Evolutionary conservation across 148 eudicot genomes (phyloP), one percentile per base, ranked within the genome.

Genomic region (Cornus controversa): DNA sequence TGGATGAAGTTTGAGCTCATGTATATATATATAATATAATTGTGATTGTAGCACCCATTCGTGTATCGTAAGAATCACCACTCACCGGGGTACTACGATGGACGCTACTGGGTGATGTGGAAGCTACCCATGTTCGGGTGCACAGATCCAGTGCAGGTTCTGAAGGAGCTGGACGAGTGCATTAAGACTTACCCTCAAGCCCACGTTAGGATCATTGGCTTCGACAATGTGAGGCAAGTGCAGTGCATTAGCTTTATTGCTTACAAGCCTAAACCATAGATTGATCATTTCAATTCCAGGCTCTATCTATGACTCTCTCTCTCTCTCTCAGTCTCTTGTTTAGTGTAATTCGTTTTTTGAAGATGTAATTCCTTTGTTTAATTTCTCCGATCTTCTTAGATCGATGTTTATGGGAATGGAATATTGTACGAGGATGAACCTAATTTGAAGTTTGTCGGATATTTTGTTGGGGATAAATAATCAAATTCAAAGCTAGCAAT

Each of bases 101-200:
- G 97, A 0, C 84, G 97, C 0, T 88, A 91, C 89, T 93, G 97
- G 95, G 87, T 93, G 0, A 94, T 94, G 98, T 94, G 98, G 98
- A 94, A 94, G 90, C 75, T 90, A 60, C 96, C 93, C 81, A 88
- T 92, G 93, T 92, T 73, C 72, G 93, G 96, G 0, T 87, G 92
- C 93, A 92, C 88, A 0, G 93, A 90, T 80, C 66, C 89, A 0
- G 0, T 72, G 15, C 93, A 88, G 53, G 93, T 92, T 24, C 5
- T 86, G 20, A 66, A 62, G n/a, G 96, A 88, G 86, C 42, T 92
- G 0, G 84, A 74, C 14, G 91, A 90, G 76, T 66, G 66, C 88
- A 70, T 66, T 72, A 85, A 81, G 80, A 86, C 77, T n/a, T 87
- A 90, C 93, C 91, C 90, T 0, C 8, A 75, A 0, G 81, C 89